A percentile compares a stretch with the other conserved stretches of the same genome.
These are phyloP conservation scores for Coemansia sp. DNA, from an alignment of 192 early-diverging fungal genomes.

Conservation along the genomic window DNA sequence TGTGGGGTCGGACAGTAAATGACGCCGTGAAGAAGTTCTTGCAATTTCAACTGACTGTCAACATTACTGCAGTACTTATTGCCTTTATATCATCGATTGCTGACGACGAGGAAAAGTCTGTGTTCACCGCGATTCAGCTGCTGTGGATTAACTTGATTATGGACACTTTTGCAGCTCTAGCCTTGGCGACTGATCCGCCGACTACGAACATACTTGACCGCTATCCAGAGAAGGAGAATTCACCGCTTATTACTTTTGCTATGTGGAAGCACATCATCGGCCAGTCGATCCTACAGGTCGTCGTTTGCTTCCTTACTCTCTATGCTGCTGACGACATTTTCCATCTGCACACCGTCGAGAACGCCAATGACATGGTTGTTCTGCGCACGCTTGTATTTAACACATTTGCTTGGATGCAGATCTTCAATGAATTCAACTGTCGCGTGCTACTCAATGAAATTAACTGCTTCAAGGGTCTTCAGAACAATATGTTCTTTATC, in stretches of 20 bases:
- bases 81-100: conserved; percentile 74
- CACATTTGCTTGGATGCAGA: conserved; percentile 86
- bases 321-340: conserved; percentile 68
- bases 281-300: conserved; percentile 86
- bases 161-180: conserved; percentile 98
- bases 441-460: conserved; percentile 71
- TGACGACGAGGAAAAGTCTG: conserved; percentile 66
- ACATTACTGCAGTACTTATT: conserved; percentile 82
- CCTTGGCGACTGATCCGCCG: conserved; percentile 93
- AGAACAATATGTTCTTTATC: conserved; percentile 77
- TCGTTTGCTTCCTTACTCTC: conserved; percentile 73
- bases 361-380: conserved; percentile 41
- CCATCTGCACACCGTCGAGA: conserved; percentile 54
- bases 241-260: conserved; percentile 79
- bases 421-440: conserved; percentile 89
- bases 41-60: conserved; percentile 99
- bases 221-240: conserved; percentile 76
- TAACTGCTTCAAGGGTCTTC: conserved; percentile 85
- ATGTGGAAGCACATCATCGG: conserved; percentile 98
- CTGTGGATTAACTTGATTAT: conserved; percentile 99
- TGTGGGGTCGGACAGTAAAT: conserved; percentile 96
- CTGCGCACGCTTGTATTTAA: conserved; percentile 88
- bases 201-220: conserved; percentile 80
- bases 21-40: conserved; percentile 98
- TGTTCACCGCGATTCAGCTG: conserved; percentile 94